These are phyloP conservation scores for Teunomyces funiuensis DNA, from an alignment of 805 yeast genomes.

Conservation along the genomic window DNA sequence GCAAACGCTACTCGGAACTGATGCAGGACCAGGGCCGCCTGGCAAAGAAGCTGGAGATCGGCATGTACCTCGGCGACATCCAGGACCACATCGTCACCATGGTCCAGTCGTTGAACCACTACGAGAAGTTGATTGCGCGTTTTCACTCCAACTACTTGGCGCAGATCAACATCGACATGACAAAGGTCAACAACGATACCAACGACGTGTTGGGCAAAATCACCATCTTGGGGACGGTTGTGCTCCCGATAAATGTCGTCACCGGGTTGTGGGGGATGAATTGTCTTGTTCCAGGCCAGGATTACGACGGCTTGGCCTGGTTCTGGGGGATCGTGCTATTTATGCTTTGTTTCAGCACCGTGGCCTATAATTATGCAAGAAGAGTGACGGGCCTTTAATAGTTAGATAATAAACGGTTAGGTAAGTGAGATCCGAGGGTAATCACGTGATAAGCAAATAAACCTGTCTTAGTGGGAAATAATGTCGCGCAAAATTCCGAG, in stretches of 20 bases:
- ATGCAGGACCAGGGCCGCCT: constrained; percentile 9
- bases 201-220: constrained; percentile 94
- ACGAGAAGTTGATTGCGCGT: constrained; percentile 88
- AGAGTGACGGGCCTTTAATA: constrained; percentile 37
- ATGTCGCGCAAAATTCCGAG: too few species aligned
- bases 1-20: constrained; percentile 83
- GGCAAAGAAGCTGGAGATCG: constrained; percentile 57
- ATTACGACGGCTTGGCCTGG: constrained; percentile 39
- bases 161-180: constrained; percentile 96
- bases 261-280: constrained; percentile 99
- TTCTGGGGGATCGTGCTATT: constrained; percentile 37
- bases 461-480: too few species aligned
- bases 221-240: constrained; percentile 91
- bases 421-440: too few species aligned
- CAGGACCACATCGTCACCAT: constrained; percentile 97
- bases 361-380: constrained; percentile 42
- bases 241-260: constrained; percentile 89
- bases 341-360: constrained; percentile 35
- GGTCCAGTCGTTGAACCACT: constrained; percentile 94
- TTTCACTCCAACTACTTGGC: constrained; percentile 97
- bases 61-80: constrained; percentile 93
- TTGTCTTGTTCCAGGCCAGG: constrained; percentile 93
- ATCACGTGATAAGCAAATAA: too few species aligned
- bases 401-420: too few species aligned
- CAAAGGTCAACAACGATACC: constrained; percentile 93